phyloP scores from a whole-genome alignment of 345 rosid species.

The Populus nigra region DNA sequence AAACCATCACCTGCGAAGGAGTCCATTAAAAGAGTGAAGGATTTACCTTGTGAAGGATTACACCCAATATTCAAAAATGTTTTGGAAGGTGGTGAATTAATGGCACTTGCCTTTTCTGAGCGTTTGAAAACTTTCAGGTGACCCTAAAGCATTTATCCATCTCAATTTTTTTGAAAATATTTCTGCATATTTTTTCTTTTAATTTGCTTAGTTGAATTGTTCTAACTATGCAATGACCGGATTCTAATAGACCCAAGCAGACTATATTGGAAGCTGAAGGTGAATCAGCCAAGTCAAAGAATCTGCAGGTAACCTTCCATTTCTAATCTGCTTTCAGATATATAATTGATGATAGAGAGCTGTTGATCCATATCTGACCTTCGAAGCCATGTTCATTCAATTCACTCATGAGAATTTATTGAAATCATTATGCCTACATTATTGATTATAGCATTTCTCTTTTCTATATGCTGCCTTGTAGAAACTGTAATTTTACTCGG shows the following conservation, averaged over 20 bases:
- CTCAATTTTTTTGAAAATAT: background rate
- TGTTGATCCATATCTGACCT: background rate
- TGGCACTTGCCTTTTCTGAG: conserved; percentile 88
- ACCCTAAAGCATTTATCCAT: conserved; percentile 2
- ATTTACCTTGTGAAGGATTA: conserved; percentile 75
- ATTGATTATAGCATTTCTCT: background rate
- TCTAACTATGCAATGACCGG: conserved; percentile 23
- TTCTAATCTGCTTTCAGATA: background rate
- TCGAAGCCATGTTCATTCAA: background rate
- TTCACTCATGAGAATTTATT: background rate
- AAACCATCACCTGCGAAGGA: conserved; percentile 84
- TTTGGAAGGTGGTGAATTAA: conserved; percentile 78
- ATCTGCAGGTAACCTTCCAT: conserved; percentile 45
- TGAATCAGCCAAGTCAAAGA: conserved; percentile 77
- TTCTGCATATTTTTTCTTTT: background rate
- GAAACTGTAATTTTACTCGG: no score
- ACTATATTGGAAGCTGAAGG: conserved; percentile 98
- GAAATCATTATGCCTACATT: background rate
- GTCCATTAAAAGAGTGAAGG: conserved; percentile 82
- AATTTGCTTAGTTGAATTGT: background rate
- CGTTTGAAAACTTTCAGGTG: conserved; percentile 84
- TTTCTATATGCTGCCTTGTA: background rate
- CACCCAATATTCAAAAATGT: conserved; percentile 81
- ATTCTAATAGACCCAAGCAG: conserved; percentile 78
- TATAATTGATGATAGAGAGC: background rate